Evolutionary conservation across 2,329 filamentous ascomycete species (phyloP), one percentile per base, ranked within the genome.

Genomic region (Curvularia sp.): DNA sequence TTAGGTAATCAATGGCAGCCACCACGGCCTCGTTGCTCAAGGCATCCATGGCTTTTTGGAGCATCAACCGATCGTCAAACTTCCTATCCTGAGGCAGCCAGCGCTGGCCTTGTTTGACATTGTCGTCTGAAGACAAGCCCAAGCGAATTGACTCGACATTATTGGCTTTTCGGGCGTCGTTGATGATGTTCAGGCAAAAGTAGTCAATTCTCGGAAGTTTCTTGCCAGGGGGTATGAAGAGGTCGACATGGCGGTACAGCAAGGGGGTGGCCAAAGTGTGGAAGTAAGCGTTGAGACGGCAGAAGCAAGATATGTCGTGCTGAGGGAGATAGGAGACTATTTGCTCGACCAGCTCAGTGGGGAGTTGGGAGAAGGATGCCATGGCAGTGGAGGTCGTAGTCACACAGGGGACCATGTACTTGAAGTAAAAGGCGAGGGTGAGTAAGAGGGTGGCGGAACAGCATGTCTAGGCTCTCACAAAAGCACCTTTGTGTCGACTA

Each of bases 231-330:
- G 49, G 57, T 27, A 71, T 64, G 13, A 61, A 60, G 3, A 73
- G 58, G 53, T 72, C 63, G 19, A 72, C 59, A 50, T 72, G 57
- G 3, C 64, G 62, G 41, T 73, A 73, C 2, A 74, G 49, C 19
- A 65, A 61, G 2, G 69, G 62, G 9, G 55, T 49, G 15, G 53
- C 59, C 15, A 71, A 39, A n/a, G 36, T 47, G 30, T 59, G 56
- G 0, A 71, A 50, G 13, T 45, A 46, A 21, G 53, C 67, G 23
- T 62, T 65, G 6, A 66, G 39, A 39, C 45, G 61, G 12, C 60
- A 65, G 4, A 69, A 27, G 2, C 61, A 51, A 28, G 64, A 58
- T 9, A 66, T 55, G 1, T 67, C 69, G n/a, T 54, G 36, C 19
- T 73, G 67, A 5, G 54, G 21, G 6, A 67, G 57, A 43, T 65